Conservation (phyloP, 2,329 filamentous ascomycete species). For the Penicillium sp. region DNA sequence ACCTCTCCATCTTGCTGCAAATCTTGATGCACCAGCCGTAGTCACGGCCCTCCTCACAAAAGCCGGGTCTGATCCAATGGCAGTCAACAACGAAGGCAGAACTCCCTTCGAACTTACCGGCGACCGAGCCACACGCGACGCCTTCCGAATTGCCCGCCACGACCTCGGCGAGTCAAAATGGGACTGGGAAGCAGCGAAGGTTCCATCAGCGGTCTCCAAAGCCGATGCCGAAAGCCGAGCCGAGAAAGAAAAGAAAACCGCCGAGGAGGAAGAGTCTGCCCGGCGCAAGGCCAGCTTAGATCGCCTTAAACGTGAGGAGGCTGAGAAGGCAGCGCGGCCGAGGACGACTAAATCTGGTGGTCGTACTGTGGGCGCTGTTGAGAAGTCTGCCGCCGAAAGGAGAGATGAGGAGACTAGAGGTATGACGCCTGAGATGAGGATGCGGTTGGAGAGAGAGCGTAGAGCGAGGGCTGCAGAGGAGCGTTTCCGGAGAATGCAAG, state of each 20-base stretch:
- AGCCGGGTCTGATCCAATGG: conserved; percentile 69
- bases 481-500: conserved; percentile 68
- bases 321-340: conserved; percentile 38
- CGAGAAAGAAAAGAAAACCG: conserved; percentile 67
- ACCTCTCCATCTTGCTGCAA: conserved; percentile 79
- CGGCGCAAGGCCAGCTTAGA: conserved; percentile 73
- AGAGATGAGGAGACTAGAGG: conserved; percentile 81
- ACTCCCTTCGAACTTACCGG: conserved; percentile 84
- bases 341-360: conserved; percentile 54
- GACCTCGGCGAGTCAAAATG: conserved; percentile 75
- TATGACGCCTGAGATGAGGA: conserved; percentile 81
- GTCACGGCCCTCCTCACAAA: conserved; percentile 74
- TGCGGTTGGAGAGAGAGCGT: conserved; percentile 80
- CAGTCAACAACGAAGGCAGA: conserved; percentile 71
- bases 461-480: conserved; percentile 90
- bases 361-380: conserved; percentile 56
- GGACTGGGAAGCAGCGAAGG: conserved; percentile 73
- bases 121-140: conserved; percentile 80
- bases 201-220: conserved; percentile 69
- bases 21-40: conserved; percentile 74
- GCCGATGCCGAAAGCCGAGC: conserved; percentile 68
- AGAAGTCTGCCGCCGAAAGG: conserved; percentile 75
- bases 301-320: conserved; percentile 64
- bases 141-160: conserved; percentile 81
- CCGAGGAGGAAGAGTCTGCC: conserved; percentile 65